Conservation (phyloP, 106 monocot genomes). For the Apostasia shenzhenica region DNA sequence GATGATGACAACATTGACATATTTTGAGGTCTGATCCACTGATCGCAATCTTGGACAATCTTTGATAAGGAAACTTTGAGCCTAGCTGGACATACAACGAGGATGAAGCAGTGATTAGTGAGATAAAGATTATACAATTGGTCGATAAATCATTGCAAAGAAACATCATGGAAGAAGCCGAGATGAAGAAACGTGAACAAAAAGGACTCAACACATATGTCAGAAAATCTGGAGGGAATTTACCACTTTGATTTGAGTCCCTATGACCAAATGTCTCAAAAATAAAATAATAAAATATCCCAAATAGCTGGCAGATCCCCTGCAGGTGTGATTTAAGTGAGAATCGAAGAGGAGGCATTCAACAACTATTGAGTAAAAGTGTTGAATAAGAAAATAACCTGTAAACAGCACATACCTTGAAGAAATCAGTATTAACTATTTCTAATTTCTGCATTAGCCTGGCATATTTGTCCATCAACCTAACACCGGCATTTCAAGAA, state of each 20-base stretch:
- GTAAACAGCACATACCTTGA: conserved; percentile 52
- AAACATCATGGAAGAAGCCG: background rate
- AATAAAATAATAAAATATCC: conserved; percentile 74
- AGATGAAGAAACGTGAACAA: background rate
- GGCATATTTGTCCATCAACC: conserved; percentile 99
- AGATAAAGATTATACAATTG: conserved; percentile 1
- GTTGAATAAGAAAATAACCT: background rate
- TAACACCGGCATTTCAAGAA: conserved; percentile 17
- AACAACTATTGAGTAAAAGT: background rate
- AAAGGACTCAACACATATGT: conserved; percentile 27
- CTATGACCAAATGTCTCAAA: conserved; percentile 80
- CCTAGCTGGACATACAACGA: conserved; percentile 40
- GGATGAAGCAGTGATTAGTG: background rate
- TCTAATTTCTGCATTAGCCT: conserved; percentile 98
- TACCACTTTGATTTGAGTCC: conserved; percentile 49
- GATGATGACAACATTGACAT: conserved; percentile 38
- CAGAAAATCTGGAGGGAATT: conserved; percentile 34
- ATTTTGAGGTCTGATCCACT: conserved; percentile 66
- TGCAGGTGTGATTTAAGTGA: conserved; percentile 31
- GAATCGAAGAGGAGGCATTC: conserved; percentile 11
- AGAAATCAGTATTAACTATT: conserved; percentile 83
- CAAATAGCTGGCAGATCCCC: conserved; percentile 93
- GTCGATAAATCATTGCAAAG: background rate
- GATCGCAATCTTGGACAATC: conserved; percentile 88
- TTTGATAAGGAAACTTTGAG: conserved; percentile 69